These are phyloP conservation scores for Macrophomina phaseolina DNA, from an alignment of 2,329 filamentous ascomycete genomes.

Conservation along the genomic window DNA sequence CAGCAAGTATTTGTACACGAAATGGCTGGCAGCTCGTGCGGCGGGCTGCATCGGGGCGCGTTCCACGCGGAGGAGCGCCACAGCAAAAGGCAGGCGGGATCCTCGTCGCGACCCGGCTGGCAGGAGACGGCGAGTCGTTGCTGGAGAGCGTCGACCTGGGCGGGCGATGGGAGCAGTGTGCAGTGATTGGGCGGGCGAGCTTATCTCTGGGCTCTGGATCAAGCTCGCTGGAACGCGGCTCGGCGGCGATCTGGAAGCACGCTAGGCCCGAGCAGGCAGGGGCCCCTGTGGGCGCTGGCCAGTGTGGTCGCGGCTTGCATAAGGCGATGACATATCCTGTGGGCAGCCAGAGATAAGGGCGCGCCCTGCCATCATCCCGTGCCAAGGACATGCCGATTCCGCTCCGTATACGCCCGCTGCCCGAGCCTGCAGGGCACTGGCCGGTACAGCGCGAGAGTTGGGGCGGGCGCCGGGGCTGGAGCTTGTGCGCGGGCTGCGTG, in stretches of 20 bases:
- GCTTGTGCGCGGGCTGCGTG: neutral
- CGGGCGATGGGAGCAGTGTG: neutral
- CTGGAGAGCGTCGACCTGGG: neutral
- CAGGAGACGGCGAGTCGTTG: slow-evolving; percentile 17
- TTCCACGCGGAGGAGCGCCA: slow-evolving; percentile 3
- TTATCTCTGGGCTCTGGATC: slow-evolving; percentile 9
- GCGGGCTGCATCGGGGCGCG: slow-evolving; percentile 6
- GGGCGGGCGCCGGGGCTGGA: too few species aligned
- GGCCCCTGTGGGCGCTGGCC: slow-evolving; percentile 15
- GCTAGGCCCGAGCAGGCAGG: slow-evolving; percentile 18
- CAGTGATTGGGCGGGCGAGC: slow-evolving; percentile 13
- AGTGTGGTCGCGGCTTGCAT: slow-evolving; percentile 23
- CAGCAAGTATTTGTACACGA: slow-evolving; percentile 22
- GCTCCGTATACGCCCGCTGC: neutral
- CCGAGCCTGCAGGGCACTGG: neutral
- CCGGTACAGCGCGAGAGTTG: too few species aligned
- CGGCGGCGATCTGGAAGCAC: slow-evolving; percentile 15
- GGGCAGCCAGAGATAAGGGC: slow-evolving; percentile 25
- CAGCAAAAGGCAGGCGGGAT: slow-evolving; percentile 1
- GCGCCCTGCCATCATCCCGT: slow-evolving; percentile 21
- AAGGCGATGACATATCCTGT: slow-evolving; percentile 26
- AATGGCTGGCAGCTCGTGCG: neutral
- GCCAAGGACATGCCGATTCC: slow-evolving; percentile 18
- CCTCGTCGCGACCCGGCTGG: neutral
- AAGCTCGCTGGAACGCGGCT: slow-evolving; percentile 2